These are phyloP conservation scores for Scedosporium dehoogii DNA, from an alignment of 2,329 filamentous ascomycete species.

Conservation along the genomic window DNA sequence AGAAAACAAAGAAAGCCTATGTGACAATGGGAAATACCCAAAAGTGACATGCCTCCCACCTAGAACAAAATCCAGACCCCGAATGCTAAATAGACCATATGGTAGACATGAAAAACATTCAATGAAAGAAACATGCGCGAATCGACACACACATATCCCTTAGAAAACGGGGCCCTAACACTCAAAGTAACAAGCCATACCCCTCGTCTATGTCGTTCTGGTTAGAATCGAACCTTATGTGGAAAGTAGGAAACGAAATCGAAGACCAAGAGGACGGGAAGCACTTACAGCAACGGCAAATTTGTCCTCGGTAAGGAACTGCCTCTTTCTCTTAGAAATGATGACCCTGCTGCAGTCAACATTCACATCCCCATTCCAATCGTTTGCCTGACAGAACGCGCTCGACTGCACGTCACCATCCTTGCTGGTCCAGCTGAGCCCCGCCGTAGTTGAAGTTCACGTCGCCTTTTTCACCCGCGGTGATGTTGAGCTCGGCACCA, in stretches of 20 bases:
- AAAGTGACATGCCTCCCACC: no score
- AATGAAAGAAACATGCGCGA: no score
- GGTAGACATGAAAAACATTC: no score
- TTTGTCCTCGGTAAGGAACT: background rate
- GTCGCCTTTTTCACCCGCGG: background rate
- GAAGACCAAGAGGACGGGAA: background rate
- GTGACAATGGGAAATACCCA: no score
- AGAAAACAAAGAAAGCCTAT: no score
- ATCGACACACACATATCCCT: no score
- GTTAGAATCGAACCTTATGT: background rate
- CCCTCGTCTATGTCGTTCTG: background rate
- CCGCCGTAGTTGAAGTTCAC: background rate
- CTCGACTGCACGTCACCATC: background rate
- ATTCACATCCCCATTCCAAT: background rate
- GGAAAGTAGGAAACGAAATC: background rate
- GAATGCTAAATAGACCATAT: no score
- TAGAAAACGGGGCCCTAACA: background rate
- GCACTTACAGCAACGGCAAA: background rate
- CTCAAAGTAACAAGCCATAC: background rate
- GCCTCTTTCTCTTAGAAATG: background rate
- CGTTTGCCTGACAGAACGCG: background rate
- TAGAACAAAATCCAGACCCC: no score
- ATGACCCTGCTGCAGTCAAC: background rate
- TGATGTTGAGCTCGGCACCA: background rate
- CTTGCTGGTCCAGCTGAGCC: background rate